phyloP scores from a whole-genome alignment of 345 rosid species.

The Schrenkiella parvula region DNA sequence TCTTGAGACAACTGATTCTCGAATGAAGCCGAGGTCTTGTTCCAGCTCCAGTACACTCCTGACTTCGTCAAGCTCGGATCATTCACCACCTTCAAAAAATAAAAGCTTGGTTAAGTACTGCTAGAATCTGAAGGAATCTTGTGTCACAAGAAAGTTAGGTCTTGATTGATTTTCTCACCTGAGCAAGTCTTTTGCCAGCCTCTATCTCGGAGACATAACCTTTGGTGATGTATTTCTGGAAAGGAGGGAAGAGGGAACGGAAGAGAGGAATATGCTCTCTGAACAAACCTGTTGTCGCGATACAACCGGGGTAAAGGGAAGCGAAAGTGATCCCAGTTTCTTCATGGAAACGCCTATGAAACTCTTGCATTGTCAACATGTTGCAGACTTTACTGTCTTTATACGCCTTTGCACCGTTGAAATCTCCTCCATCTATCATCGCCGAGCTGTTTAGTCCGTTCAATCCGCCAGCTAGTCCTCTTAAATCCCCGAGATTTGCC shows the following conservation, averaged over 20 bases:
- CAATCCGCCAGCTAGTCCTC: slow-evolving; percentile 83
- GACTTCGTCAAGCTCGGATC: slow-evolving; percentile 89
- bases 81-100: slow-evolving; percentile 55
- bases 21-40: slow-evolving; percentile 78
- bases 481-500: slow-evolving; percentile 91
- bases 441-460: slow-evolving; percentile 66
- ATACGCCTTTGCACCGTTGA: slow-evolving; percentile 93
- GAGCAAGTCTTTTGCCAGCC: slow-evolving; percentile 79
- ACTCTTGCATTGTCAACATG: slow-evolving; percentile 94
- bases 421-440: slow-evolving; percentile 93
- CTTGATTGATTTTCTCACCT: slow-evolving; percentile 32
- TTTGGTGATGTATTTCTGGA: slow-evolving; percentile 96
- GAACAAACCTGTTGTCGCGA: slow-evolving; percentile 91
- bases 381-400: slow-evolving; percentile 99
- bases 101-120: neutral
- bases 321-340: slow-evolving; percentile 81
- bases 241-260: slow-evolving; percentile 89
- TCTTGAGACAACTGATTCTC: slow-evolving; percentile 87
- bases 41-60: slow-evolving; percentile 99
- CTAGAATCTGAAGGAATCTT: neutral
- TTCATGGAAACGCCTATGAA: slow-evolving; percentile 84
- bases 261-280: slow-evolving; percentile 93
- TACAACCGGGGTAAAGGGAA: slow-evolving; percentile 92
- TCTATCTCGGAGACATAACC: slow-evolving; percentile 86
- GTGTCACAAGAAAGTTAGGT: neutral